Evolutionary conservation across 495 filamentous ascomycete genomes (phyloP), one percentile per base, ranked within the genome.

Genomic region (Lophiotrema nucula): DNA sequence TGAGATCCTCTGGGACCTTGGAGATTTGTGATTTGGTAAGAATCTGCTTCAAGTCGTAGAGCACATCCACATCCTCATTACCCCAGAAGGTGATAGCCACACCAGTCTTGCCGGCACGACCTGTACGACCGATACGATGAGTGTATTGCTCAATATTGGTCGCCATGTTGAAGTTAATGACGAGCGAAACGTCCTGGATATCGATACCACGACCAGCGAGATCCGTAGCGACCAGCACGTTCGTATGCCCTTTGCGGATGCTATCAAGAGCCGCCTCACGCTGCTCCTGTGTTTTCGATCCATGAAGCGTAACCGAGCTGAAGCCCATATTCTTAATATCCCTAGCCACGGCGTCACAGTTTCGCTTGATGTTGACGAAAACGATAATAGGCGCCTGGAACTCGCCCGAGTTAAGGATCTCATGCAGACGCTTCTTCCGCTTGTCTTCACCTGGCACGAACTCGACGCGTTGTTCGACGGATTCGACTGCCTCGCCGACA

Each of bases 301-400:
- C 93, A 72, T 97, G 93, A 31, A 99, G 76, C 0, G 92, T 97
- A 66, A 95, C 92, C 1, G 88, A 85, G 13, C 85, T 89, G 75
- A 89, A 92, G 62, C 95, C 95, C 82, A 92, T 90, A 50, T 90
- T 84, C 68, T 95, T 95, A 79, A 99, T 93, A 68, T 97, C 92
- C 55, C 89, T 81, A 1, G 93, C 93, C 26, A 99, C 86, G 50
- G 92, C 90, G 71, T 99, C 93, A 77, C 91, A 96, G 76, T 97
- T 97, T 58, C 92, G 89, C 73, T 97, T 99, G 86, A 97, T 97
- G 72, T 99, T 99, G 80, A 99, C 93, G 69, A 99, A 99, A 48
- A 97, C 93, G 69, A 99, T 97, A 72, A 99, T 92, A 19, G 93
- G 93, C 0, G 95, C 86, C 3, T 81, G 79, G 76, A 96, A 97